Percentiles rank a stretch among this genome's conserved stretches.
These are phyloP conservation scores for Coprinellus micaceus DNA, from an alignment of 768 basidiomycete species.

Conservation along the genomic window DNA sequence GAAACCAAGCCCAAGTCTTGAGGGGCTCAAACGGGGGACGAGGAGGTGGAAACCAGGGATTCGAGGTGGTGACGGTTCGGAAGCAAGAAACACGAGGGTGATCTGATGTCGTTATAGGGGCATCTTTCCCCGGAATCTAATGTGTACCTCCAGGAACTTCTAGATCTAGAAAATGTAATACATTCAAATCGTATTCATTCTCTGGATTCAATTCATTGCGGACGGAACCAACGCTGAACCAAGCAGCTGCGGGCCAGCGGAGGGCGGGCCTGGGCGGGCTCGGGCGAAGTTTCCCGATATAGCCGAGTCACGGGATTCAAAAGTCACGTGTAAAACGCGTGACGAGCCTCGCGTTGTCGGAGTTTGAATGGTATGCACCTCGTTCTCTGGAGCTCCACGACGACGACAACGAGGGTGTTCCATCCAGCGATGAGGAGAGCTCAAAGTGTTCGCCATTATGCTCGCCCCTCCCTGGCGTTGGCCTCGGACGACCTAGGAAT, in stretches of 20 bases:
- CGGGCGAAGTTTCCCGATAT: no score
- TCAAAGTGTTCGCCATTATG: conserved; percentile 58
- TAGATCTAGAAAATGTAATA: background rate
- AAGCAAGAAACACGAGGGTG: background rate
- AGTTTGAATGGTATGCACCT: conserved; percentile 4
- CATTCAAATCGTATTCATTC: no score
- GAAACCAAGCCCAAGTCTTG: no score
- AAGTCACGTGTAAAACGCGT: no score
- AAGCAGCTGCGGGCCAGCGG: no score
- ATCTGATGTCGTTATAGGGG: background rate
- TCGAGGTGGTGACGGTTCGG: background rate
- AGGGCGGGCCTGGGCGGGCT: no score
- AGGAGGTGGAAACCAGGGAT: background rate
- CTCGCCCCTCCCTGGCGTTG: conserved; percentile 47
- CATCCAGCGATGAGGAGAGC: conserved; percentile 50
- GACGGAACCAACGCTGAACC: background rate
- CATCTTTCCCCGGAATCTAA: background rate
- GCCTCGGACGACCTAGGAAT: conserved; percentile 56
- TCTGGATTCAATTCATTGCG: background rate
- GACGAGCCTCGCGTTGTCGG: conserved; percentile 18
- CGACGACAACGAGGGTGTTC: background rate
- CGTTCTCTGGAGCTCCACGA: background rate
- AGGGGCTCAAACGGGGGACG: no score
- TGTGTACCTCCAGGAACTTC: no score
- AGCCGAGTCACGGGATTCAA: no score